Percentiles rank a stretch among this genome's conserved stretches.
Evolutionary conservation across 305 asterid species (phyloP).

Genomic region (Euphrasia arctica): DNA sequence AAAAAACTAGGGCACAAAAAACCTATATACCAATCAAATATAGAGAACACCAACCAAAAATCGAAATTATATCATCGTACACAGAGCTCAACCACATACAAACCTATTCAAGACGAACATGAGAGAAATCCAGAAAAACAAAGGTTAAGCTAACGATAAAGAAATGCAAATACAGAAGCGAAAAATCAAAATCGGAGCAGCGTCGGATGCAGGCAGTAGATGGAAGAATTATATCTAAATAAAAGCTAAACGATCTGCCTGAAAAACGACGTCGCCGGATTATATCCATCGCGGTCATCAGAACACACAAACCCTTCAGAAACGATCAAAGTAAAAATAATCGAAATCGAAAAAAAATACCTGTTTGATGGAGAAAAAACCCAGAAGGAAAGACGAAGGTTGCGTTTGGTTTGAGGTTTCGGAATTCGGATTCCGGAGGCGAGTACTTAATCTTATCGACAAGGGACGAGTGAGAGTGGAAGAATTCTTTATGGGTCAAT

Average conservation of each 20-base stretch:
- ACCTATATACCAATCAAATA: background rate
- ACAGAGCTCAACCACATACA: slow-evolving; percentile 21
- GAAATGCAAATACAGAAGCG: slow-evolving; percentile 9
- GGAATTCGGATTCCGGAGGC: slow-evolving; percentile 29
- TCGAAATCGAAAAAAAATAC: slow-evolving; percentile 19
- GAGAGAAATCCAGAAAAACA: background rate
- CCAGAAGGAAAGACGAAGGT: slow-evolving; percentile 14
- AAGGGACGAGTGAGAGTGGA: slow-evolving; percentile 26
- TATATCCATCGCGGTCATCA: slow-evolving; percentile 19
- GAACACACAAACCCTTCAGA: background rate
- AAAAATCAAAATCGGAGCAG: slow-evolving; percentile 19
- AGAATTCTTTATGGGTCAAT: no score
- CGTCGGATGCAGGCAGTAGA: slow-evolving; percentile 9
- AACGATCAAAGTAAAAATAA: background rate
- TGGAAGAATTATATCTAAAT: slow-evolving; percentile 11
- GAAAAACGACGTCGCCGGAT: slow-evolving; percentile 20
- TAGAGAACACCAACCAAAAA: no score
- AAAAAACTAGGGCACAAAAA: background rate
- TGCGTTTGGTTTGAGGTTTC: slow-evolving; percentile 12
- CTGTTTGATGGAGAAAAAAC: slow-evolving; percentile 28
- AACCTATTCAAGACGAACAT: slow-evolving; percentile 10
- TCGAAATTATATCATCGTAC: background rate
- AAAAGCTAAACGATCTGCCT: slow-evolving; percentile 28
- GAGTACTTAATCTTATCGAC: slow-evolving; percentile 26
- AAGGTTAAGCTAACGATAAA: background rate